phyloP scores from a whole-genome alignment of 2,329 filamentous ascomycete genomes.

The Phoma sp. region DNA sequence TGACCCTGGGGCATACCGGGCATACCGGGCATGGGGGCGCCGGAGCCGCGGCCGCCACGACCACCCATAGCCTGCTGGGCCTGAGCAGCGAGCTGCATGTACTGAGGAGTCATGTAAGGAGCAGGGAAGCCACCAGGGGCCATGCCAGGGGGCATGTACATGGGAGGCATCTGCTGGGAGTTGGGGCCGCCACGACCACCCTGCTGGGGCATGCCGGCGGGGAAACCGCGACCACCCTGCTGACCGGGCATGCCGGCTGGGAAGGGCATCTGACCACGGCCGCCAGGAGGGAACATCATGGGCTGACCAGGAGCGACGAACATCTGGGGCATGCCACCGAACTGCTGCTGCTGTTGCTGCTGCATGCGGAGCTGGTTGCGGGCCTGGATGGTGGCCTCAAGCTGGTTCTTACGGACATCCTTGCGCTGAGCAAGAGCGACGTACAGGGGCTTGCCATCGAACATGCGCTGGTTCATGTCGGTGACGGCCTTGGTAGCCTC shows the following conservation, averaged over 20 bases:
- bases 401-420: slow-evolving; percentile 98
- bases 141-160: slow-evolving; percentile 75
- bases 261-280: slow-evolving; percentile 68
- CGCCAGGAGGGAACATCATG: slow-evolving; percentile 62
- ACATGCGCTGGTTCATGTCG: slow-evolving; percentile 99
- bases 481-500: slow-evolving; percentile 98
- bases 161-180: slow-evolving; percentile 81
- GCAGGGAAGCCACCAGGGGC: slow-evolving; percentile 73
- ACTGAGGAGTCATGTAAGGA: slow-evolving; percentile 77
- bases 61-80: slow-evolving; percentile 62
- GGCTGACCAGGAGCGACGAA: slow-evolving; percentile 88
- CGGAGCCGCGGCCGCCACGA: slow-evolving; percentile 66
- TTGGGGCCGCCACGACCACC: slow-evolving; percentile 82
- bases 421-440: slow-evolving; percentile 98
- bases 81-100: slow-evolving; percentile 80
- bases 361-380: slow-evolving; percentile 99
- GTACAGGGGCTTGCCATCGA: slow-evolving; percentile 94
- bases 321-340: slow-evolving; percentile 67
- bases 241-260: slow-evolving; percentile 68
- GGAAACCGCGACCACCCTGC: slow-evolving; percentile 85
- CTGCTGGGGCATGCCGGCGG: slow-evolving; percentile 78
- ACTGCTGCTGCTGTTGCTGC: slow-evolving; percentile 78
- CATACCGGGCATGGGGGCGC: slow-evolving; percentile 64
- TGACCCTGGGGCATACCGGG: slow-evolving; percentile 74
- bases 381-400: slow-evolving; percentile 98